phyloP scores from a whole-genome alignment of 208 protist genomes.

The Crithidia sp. region DNA sequence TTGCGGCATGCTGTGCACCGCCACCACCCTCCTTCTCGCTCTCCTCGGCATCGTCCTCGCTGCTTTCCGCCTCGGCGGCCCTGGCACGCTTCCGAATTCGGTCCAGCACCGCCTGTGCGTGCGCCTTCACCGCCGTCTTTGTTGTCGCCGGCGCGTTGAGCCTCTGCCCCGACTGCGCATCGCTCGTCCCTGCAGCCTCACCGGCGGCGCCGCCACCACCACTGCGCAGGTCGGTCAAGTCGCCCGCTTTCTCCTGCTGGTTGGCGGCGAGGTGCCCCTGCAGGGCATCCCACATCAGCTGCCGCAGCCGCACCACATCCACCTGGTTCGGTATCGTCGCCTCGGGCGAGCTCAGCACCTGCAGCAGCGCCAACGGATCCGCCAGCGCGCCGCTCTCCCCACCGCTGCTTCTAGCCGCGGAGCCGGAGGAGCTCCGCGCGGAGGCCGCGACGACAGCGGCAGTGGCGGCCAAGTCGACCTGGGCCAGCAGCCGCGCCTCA shows the following conservation, averaged over 20 bases:
- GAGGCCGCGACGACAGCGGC: constrained; percentile 26
- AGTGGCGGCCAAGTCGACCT: constrained; percentile 43
- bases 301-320: constrained; percentile 79
- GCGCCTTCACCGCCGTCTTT: constrained; percentile 32
- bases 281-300: constrained; percentile 82
- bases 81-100: constrained; percentile 17
- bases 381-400: constrained; percentile 4
- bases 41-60: background rate
- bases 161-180: background rate
- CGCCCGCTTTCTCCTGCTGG: constrained; percentile 15
- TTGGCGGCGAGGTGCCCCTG: constrained; percentile 40
- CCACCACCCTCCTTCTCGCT: background rate
- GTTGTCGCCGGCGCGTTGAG: constrained; percentile 1
- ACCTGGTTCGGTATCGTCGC: constrained; percentile 81
- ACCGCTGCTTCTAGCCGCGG: constrained; percentile 22
- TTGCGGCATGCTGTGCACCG: background rate
- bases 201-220: background rate
- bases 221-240: constrained; percentile 16
- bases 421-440: constrained; percentile 1
- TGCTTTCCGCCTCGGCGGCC: constrained; percentile 7
- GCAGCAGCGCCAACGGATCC: constrained; percentile 45
- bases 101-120: constrained; percentile 34
- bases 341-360: constrained; percentile 66
- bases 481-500: constrained; percentile 43
- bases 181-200: background rate